phyloP scores from a whole-genome alignment of 129 eudicot species.

The Helichrysum umbraculigerum region DNA sequence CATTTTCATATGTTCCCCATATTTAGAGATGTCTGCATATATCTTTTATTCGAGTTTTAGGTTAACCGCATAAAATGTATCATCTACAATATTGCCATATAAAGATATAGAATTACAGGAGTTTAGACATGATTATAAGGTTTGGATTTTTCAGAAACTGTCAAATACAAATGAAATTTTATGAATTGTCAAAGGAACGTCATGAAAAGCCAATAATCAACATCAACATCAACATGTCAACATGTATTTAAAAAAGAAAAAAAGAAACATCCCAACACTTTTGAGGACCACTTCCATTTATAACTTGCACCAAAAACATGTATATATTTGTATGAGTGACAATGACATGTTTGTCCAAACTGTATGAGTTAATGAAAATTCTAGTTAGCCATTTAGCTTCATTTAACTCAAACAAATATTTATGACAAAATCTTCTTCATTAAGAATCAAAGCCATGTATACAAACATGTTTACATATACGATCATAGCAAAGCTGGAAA shows the following conservation, averaged over 20 bases:
- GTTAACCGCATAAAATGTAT: not conserved
- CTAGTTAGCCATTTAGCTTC: not conserved
- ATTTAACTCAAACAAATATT: not conserved
- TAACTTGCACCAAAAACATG: too few species aligned
- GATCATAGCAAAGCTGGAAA: not conserved
- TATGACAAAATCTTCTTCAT: not conserved
- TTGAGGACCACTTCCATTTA: too few species aligned
- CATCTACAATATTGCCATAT: not conserved
- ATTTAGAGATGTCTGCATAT: not conserved
- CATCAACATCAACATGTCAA: too few species aligned
- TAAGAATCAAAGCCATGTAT: not conserved
- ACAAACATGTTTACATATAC: not conserved
- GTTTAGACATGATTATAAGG: too few species aligned
- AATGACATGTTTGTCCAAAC: too few species aligned
- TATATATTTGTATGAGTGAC: too few species aligned
- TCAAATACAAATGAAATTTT: not conserved
- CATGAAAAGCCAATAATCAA: not conserved
- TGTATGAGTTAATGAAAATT: too few species aligned
- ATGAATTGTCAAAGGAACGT: not conserved
- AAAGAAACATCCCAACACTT: too few species aligned
- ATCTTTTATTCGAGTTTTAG: too few species aligned
- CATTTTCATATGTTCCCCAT: not conserved
- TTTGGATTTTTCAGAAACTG: not conserved
- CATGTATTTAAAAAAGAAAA: too few species aligned
- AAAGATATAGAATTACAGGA: too few species aligned